phyloP scores from a whole-genome alignment of 768 basidiomycete genomes.

The Leccinum pellstonianum region DNA sequence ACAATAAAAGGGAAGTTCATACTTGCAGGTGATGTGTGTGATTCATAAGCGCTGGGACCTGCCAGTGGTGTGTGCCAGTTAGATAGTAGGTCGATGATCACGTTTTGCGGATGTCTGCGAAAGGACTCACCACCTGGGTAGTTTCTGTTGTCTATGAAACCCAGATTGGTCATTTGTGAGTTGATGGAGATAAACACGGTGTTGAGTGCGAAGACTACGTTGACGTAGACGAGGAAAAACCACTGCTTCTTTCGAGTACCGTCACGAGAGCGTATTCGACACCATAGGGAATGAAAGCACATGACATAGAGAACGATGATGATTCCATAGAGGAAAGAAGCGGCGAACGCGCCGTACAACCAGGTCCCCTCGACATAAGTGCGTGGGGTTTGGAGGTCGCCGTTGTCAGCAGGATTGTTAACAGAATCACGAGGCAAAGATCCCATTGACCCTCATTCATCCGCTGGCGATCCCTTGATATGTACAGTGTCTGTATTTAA shows the following conservation, averaged over 20 bases:
- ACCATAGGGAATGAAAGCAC: neutral
- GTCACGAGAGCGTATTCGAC: neutral
- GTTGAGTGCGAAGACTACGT: constrained; percentile 28
- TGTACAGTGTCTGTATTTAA: too few relatives aligned
- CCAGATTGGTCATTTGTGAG: constrained; percentile 25
- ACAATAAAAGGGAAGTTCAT: constrained; percentile 29
- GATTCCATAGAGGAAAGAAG: too few relatives aligned
- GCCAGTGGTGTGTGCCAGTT: neutral
- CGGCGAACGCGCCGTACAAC: too few relatives aligned
- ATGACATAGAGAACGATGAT: too few relatives aligned
- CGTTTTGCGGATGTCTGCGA: too few relatives aligned
- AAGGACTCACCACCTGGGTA: constrained; percentile 30
- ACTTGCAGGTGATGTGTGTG: constrained; percentile 22
- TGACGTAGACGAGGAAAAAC: constrained; percentile 32
- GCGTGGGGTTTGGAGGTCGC: too few relatives aligned
- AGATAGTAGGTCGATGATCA: too few relatives aligned
- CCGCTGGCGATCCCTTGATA: too few relatives aligned
- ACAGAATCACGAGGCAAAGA: too few relatives aligned
- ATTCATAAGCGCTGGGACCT: constrained; percentile 28
- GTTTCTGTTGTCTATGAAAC: constrained; percentile 31
- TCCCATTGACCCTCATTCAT: too few relatives aligned
- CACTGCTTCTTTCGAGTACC: constrained; percentile 16
- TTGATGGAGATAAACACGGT: constrained; percentile 27
- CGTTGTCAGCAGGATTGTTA: too few relatives aligned
- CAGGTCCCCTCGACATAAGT: too few relatives aligned